phyloP scores from a whole-genome alignment of 179 eudicot genomes.

The Gypsophila paniculata region DNA sequence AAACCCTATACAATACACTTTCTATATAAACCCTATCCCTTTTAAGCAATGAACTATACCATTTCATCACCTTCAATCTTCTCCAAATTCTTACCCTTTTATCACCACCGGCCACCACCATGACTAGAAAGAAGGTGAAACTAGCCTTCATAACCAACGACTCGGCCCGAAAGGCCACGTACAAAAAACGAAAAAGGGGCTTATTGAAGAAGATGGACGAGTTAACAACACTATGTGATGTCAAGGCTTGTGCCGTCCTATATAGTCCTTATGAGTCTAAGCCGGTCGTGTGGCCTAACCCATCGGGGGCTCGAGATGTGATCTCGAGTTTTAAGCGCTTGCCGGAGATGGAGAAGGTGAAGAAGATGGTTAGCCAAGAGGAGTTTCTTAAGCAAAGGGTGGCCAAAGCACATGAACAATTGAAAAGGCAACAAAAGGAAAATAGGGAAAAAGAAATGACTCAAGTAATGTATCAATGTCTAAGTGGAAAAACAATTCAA shows the following conservation, averaged over 20 bases:
- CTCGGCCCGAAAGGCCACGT: constrained; percentile 58
- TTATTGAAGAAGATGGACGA: constrained; percentile 57
- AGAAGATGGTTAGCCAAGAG: constrained; percentile 38
- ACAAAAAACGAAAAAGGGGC: constrained; percentile 57
- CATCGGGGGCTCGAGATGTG: constrained; percentile 28
- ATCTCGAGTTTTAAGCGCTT: constrained; percentile 32
- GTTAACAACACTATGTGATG: constrained; percentile 51
- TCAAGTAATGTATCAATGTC: constrained; percentile 32
- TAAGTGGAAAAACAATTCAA: constrained; percentile 25
- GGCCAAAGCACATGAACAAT: constrained; percentile 31
- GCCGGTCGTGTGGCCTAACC: constrained; percentile 53
- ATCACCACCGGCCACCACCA: constrained; percentile 20
- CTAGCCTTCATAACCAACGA: constrained; percentile 53
- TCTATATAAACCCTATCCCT: constrained; percentile 25
- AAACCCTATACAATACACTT: constrained; percentile 4
- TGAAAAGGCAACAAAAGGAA: constrained; percentile 34
- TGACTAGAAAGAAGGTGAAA: constrained; percentile 70
- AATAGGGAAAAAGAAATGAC: constrained; percentile 42
- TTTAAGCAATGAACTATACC: constrained; percentile 10
- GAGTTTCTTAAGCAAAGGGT: constrained; percentile 36
- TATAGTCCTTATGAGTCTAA: constrained; percentile 47
- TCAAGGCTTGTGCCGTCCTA: constrained; percentile 51
- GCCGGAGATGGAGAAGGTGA: constrained; percentile 47
- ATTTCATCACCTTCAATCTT: not conserved
- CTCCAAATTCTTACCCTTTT: not conserved